These are phyloP conservation scores for Nemania abortiva DNA, from an alignment of 2,329 filamentous ascomycete species.

Conservation along the genomic window DNA sequence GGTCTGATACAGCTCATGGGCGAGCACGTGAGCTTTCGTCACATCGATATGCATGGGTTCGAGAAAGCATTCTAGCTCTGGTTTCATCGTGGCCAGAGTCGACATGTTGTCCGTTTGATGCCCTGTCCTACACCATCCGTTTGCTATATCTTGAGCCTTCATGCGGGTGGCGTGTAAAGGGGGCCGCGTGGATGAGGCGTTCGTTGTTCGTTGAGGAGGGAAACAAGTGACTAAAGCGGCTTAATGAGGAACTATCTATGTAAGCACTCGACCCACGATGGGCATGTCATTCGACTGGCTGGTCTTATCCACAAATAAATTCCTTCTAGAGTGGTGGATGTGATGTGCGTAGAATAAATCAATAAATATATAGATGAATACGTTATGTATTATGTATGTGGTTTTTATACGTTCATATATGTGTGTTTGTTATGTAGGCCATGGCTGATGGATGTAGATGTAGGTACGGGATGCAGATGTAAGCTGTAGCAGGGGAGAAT, in stretches of 20 bases:
- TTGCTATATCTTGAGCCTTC: conserved; percentile 30
- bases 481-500: conserved; percentile 36
- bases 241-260: not conserved
- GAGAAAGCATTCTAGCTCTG: conserved; percentile 60
- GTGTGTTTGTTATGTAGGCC: conserved; percentile 7
- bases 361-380: not conserved
- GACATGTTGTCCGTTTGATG: conserved; percentile 25
- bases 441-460: not conserved
- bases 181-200: conserved; percentile 8
- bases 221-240: not conserved
- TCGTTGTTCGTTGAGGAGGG: not conserved
- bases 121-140: conserved; percentile 19
- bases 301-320: conserved; percentile 19
- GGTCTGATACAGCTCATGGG: conserved; percentile 59
- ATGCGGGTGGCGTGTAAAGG: conserved; percentile 8
- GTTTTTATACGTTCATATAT: too few species aligned
- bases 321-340: not conserved
- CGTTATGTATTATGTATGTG: not conserved
- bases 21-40: conserved; percentile 60
- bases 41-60: conserved; percentile 63
- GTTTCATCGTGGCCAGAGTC: conserved; percentile 33
- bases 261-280: not conserved
- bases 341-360: not conserved
- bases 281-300: not conserved
- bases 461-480: conserved; percentile 8